Conservation (phyloP, 345 rosid species). For the Eucalyptus pauciflora region DNA sequence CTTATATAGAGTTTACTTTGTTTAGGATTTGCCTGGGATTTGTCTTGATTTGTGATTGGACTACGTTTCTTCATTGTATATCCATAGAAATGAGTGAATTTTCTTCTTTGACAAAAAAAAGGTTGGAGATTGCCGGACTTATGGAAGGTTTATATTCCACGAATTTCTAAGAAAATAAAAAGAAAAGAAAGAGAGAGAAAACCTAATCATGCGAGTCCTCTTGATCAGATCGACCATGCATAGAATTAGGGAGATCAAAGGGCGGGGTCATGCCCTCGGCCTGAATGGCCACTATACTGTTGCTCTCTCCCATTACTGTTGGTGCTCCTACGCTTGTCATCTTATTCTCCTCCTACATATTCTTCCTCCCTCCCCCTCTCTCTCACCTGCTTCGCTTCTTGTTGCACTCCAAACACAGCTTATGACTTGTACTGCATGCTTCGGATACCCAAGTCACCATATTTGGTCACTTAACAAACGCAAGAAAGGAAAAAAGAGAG, state of each 20-base stretch:
- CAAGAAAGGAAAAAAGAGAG: not conserved
- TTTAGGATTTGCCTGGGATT: too few relatives aligned
- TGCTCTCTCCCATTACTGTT: not conserved
- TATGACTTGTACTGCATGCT: not conserved
- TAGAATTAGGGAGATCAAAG: not conserved
- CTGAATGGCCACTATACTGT: not conserved
- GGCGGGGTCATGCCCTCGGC: slow-evolving; percentile 1
- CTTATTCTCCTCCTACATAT: not conserved
- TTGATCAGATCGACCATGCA: not conserved
- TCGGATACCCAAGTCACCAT: not conserved
- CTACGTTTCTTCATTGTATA: too few relatives aligned
- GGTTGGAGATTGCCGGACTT: not conserved
- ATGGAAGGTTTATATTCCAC: not conserved
- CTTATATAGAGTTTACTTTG: too few relatives aligned
- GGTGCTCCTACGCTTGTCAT: not conserved
- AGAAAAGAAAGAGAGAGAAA: not conserved
- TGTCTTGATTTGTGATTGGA: too few relatives aligned
- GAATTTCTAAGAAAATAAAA: not conserved
- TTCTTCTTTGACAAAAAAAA: not conserved
- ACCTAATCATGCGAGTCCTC: not conserved
- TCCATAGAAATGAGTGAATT: too few relatives aligned
- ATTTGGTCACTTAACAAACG: not conserved
- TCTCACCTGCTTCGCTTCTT: not conserved
- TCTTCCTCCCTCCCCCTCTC: not conserved
- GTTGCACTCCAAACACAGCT: not conserved